Conservation (phyloP, 129 eudicot genomes). For the Arctium minus region DNA sequence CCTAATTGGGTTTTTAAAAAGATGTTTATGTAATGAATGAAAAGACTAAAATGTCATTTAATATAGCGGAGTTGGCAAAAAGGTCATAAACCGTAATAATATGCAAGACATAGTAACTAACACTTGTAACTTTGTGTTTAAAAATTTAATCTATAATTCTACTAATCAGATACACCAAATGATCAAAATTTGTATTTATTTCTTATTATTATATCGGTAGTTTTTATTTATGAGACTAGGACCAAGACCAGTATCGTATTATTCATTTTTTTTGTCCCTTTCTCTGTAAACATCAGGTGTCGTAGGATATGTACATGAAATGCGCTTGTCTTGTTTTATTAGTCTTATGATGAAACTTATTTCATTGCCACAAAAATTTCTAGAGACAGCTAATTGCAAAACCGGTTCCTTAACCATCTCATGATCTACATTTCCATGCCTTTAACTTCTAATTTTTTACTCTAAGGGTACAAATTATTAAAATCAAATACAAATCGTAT, state of each 20-base stretch:
- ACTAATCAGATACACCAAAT: not conserved
- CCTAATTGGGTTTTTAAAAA: not conserved
- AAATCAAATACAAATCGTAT: not conserved
- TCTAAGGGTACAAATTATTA: no score
- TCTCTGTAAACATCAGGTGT: constrained; percentile 4
- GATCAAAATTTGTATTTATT: no score
- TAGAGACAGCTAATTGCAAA: not conserved
- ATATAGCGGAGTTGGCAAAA: not conserved
- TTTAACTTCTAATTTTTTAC: not conserved
- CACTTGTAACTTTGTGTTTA: not conserved
- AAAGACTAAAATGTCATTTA: not conserved
- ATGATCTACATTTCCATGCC: not conserved
- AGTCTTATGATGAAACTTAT: not conserved
- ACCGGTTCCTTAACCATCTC: no score
- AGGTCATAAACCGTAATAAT: not conserved
- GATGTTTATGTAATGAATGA: not conserved
- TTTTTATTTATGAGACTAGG: not conserved
- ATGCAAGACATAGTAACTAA: not conserved
- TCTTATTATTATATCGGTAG: no score
- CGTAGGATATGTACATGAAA: not conserved
- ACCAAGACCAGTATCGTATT: not conserved
- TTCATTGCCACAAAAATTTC: not conserved
- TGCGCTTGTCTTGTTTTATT: not conserved
- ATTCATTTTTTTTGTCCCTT: not conserved
- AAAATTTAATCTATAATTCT: no score